Conservation (phyloP, 306 rosid genomes). For the Prunus davidiana region DNA sequence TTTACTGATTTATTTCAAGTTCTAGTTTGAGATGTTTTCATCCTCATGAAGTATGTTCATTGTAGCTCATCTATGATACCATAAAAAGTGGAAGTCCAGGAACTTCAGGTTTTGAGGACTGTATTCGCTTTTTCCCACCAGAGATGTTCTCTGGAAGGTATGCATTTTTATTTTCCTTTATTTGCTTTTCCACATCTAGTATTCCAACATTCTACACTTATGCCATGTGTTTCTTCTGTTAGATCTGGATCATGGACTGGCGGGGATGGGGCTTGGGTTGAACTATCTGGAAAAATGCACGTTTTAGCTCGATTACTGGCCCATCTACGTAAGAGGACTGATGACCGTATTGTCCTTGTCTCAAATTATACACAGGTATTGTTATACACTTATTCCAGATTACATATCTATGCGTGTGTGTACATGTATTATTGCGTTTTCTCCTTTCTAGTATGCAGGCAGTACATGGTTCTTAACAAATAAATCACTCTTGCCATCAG, state of each 20-base stretch:
- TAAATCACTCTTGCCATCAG: not conserved
- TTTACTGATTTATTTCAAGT: conserved; percentile 22
- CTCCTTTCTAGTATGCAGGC: not conserved
- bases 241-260: conserved; percentile 96
- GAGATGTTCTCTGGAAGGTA: conserved; percentile 96
- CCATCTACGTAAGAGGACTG: conserved; percentile 71
- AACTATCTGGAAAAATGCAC: conserved; percentile 95
- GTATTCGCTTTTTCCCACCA: conserved; percentile 84
- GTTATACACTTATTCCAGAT: conserved; percentile 7
- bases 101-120: conserved; percentile 92
- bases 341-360: conserved; percentile 92
- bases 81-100: conserved; percentile 81
- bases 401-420: not conserved
- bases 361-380: conserved; percentile 96
- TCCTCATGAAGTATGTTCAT: conserved; percentile 29
- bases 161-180: conserved; percentile 14
- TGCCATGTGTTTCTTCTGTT: conserved; percentile 6
- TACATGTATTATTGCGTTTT: not conserved
- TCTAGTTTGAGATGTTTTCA: not conserved
- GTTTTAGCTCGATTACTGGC: conserved; percentile 90
- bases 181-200: conserved; percentile 1
- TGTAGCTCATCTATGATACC: conserved; percentile 91
- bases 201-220: not conserved
- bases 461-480: not conserved
- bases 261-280: conserved; percentile 94